A percentile compares a stretch with the other conserved stretches of the same genome.
phyloP scores from a whole-genome alignment of 2,329 filamentous ascomycete species.

The Pseudofabraea citricarpa region DNA sequence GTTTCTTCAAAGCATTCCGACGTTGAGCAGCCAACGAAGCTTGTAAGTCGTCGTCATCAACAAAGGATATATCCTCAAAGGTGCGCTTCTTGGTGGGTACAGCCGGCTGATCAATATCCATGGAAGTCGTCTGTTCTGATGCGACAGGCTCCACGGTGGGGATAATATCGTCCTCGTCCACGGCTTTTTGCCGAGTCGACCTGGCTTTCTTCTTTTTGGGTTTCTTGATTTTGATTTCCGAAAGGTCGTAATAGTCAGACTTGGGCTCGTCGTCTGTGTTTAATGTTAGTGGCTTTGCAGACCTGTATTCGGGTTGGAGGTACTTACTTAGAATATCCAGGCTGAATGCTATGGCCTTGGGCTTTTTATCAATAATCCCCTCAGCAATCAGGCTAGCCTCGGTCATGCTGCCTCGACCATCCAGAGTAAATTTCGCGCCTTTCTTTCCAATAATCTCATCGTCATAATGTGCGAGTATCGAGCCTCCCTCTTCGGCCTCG shows the following conservation, averaged over 20 bases:
- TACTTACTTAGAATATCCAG: conserved; percentile 63
- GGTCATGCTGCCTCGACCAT: conserved; percentile 66
- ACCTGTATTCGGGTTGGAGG: background rate
- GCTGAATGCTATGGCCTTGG: conserved; percentile 66
- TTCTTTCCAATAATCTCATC: conserved; percentile 93
- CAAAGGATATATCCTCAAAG: conserved; percentile 63
- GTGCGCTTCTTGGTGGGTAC: conserved; percentile 55
- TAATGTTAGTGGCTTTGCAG: conserved; percentile 26
- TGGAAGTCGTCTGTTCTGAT: conserved; percentile 41
- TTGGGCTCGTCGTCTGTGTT: conserved; percentile 56
- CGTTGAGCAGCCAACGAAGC: conserved; percentile 79
- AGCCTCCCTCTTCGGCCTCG: conserved; percentile 54
- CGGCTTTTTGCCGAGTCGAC: conserved; percentile 62
- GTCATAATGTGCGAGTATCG: conserved; percentile 38
- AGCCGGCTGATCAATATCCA: conserved; percentile 70
- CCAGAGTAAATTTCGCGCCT: conserved; percentile 79
- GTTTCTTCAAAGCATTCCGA: conserved; percentile 80
- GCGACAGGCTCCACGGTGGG: conserved; percentile 32
- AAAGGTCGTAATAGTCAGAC: conserved; percentile 85
- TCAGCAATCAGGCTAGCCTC: conserved; percentile 53
- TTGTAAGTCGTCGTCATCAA: conserved; percentile 91
- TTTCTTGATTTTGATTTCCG: conserved; percentile 89
- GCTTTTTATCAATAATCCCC: conserved; percentile 48
- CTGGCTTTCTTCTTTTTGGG: conserved; percentile 89
- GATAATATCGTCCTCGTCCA: conserved; percentile 58